Percentiles rank a stretch among this genome's conserved stretches.
These are phyloP conservation scores for Rubia tinctorum DNA, from an alignment of 305 asterid species.

Conservation along the genomic window DNA sequence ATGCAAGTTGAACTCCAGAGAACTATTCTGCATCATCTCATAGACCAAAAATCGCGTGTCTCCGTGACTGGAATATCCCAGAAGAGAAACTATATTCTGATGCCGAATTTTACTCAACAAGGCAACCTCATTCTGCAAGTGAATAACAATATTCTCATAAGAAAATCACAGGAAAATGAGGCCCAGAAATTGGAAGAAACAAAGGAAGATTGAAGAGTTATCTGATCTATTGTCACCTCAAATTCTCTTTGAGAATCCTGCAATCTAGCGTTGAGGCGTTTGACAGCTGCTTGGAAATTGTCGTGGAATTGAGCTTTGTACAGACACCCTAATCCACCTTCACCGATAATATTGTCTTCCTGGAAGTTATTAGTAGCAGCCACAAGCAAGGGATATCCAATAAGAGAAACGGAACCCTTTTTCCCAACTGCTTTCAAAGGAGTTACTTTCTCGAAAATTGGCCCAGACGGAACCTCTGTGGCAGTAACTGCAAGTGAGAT, in stretches of 20 bases:
- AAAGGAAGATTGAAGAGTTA: slow-evolving; percentile 1
- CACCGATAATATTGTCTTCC: slow-evolving; percentile 55
- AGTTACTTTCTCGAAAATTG: slow-evolving; percentile 53
- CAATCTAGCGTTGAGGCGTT: slow-evolving; percentile 50
- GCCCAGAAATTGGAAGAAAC: neutral
- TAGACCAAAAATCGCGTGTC: slow-evolving; percentile 69
- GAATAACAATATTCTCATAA: neutral
- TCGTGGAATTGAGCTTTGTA: slow-evolving; percentile 70
- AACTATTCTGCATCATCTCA: slow-evolving; percentile 83
- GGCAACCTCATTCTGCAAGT: slow-evolving; percentile 78
- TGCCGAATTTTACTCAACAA: slow-evolving; percentile 71
- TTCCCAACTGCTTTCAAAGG: slow-evolving; percentile 44
- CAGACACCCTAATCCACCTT: slow-evolving; percentile 68
- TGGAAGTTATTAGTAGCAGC: slow-evolving; percentile 77
- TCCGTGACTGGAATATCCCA: slow-evolving; percentile 72
- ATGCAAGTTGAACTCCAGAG: slow-evolving; percentile 73
- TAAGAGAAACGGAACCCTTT: slow-evolving; percentile 55
- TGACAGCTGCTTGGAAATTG: slow-evolving; percentile 58
- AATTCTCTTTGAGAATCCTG: slow-evolving; percentile 62
- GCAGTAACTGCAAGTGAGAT: slow-evolving; percentile 38
- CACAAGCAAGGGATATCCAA: slow-evolving; percentile 62
- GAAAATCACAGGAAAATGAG: slow-evolving; percentile 7
- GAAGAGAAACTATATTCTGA: slow-evolving; percentile 75
- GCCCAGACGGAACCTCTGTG: slow-evolving; percentile 51
- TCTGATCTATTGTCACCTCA: slow-evolving; percentile 40